These are phyloP conservation scores for Geranium incanum DNA, from an alignment of 441 rosid genomes.

Conservation along the genomic window DNA sequence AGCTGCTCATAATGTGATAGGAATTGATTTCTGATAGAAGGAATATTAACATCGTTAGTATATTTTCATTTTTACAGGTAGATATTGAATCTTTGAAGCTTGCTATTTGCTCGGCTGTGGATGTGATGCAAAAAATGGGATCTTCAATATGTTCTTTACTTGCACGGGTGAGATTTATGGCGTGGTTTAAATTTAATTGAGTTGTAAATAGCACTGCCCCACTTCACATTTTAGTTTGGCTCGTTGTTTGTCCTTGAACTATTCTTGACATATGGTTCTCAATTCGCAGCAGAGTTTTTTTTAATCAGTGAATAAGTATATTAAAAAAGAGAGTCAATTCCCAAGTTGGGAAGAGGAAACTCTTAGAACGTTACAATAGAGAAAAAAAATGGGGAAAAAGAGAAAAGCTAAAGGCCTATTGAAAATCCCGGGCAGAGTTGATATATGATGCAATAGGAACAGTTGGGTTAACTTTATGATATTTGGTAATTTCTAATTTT, in stretches of 20 bases:
- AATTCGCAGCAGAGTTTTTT: no score
- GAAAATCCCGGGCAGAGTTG: neutral
- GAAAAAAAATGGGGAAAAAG: no score
- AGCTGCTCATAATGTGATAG: constrained; percentile 14
- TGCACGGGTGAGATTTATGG: constrained; percentile 49
- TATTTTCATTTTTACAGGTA: constrained; percentile 41
- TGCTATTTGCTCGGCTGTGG: constrained; percentile 82
- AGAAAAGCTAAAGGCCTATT: no score
- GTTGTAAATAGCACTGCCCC: neutral
- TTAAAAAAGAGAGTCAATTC: no score
- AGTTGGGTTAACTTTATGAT: neutral
- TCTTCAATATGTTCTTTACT: constrained; percentile 58
- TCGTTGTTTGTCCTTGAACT: neutral
- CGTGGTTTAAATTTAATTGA: neutral
- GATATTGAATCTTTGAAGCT: constrained; percentile 62
- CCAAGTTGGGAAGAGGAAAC: no score
- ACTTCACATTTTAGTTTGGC: neutral
- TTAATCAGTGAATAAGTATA: no score
- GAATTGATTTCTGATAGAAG: constrained; percentile 19
- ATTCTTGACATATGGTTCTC: no score
- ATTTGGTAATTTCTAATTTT: neutral
- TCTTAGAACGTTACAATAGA: no score
- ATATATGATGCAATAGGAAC: neutral
- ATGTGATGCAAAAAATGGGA: constrained; percentile 85
- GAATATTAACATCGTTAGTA: constrained; percentile 23